Conservation (phyloP, 2,329 filamentous ascomycete genomes). For the Metarhizium humberi region DNA sequence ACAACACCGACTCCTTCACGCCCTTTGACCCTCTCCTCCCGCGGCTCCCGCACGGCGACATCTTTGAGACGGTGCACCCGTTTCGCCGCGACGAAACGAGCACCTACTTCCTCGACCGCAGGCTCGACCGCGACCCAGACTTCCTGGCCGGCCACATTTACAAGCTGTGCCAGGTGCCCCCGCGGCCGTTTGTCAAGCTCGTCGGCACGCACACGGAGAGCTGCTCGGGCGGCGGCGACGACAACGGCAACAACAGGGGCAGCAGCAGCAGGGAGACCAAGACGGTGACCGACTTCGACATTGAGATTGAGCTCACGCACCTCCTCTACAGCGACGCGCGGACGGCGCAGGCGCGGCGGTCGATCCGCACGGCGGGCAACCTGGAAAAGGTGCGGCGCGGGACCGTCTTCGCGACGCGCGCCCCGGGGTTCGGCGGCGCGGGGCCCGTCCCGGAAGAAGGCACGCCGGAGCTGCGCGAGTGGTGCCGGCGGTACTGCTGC, state of each 20-base stretch:
- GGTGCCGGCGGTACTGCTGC: constrained; percentile 62
- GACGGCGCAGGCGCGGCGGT: constrained; percentile 29
- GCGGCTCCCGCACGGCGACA: constrained; percentile 7
- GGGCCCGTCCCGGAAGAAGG: constrained; percentile 19
- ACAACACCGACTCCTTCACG: constrained; percentile 2
- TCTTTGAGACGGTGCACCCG: constrained; percentile 12
- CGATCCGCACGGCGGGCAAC: constrained; percentile 44
- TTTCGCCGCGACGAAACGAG: constrained; percentile 21
- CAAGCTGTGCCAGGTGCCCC: constrained; percentile 36
- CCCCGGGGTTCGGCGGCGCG: constrained; percentile 30
- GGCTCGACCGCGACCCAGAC: constrained; percentile 33
- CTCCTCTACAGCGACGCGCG: constrained; percentile 41
- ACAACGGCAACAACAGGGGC: constrained; percentile 36
- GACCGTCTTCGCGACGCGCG: constrained; percentile 44
- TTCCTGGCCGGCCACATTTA: constrained; percentile 35
- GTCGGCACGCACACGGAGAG: constrained; percentile 37
- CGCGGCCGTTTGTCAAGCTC: constrained; percentile 42
- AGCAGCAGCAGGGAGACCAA: constrained; percentile 7
- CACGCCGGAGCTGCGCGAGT: constrained; percentile 34
- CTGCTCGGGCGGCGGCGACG: constrained; percentile 15
- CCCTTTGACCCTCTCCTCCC: constrained; percentile 17
- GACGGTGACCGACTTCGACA: constrained; percentile 47
- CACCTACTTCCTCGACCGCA: constrained; percentile 32
- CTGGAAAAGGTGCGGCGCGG: constrained; percentile 56
- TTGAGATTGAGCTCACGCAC: constrained; percentile 49